A percentile compares a stretch with the other conserved stretches of the same genome.
These are phyloP conservation scores for Xylariaceae sp. DNA, from an alignment of 2,329 filamentous ascomycete species.

Conservation along the genomic window DNA sequence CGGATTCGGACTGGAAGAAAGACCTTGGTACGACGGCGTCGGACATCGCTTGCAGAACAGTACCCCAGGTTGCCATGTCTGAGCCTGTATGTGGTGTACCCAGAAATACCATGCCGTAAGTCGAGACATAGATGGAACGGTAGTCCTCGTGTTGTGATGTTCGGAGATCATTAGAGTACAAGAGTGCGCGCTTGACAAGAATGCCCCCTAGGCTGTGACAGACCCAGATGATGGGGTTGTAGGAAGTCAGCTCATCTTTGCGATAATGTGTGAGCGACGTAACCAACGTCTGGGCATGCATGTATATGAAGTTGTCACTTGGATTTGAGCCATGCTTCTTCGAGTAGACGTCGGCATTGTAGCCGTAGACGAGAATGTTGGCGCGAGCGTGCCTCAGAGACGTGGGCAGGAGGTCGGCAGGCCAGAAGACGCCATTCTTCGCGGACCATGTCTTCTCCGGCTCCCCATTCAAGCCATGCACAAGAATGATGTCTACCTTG, in stretches of 20 bases:
- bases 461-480: constrained; percentile 65
- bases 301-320: constrained; percentile 62
- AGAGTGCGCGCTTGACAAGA: constrained; percentile 63
- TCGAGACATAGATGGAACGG: constrained; percentile 66
- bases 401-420: constrained; percentile 58
- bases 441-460: constrained; percentile 59
- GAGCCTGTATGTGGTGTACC: constrained; percentile 71
- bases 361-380: constrained; percentile 67
- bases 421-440: constrained; percentile 61
- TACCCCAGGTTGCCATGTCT: constrained; percentile 62
- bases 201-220: constrained; percentile 70
- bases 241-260: constrained; percentile 49
- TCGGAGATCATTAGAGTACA: constrained; percentile 59
- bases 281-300: constrained; percentile 66
- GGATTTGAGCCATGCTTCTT: constrained; percentile 46
- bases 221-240: constrained; percentile 69
- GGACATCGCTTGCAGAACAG: constrained; percentile 62
- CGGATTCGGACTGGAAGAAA: constrained; percentile 61
- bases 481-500: constrained; percentile 60
- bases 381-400: constrained; percentile 53
- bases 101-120: constrained; percentile 70
- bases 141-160: constrained; percentile 57
- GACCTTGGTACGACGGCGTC: constrained; percentile 59
- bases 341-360: constrained; percentile 62
- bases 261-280: constrained; percentile 59